Conservation (phyloP, 208 protist species). For the Herpetomonas tarakana region DNA sequence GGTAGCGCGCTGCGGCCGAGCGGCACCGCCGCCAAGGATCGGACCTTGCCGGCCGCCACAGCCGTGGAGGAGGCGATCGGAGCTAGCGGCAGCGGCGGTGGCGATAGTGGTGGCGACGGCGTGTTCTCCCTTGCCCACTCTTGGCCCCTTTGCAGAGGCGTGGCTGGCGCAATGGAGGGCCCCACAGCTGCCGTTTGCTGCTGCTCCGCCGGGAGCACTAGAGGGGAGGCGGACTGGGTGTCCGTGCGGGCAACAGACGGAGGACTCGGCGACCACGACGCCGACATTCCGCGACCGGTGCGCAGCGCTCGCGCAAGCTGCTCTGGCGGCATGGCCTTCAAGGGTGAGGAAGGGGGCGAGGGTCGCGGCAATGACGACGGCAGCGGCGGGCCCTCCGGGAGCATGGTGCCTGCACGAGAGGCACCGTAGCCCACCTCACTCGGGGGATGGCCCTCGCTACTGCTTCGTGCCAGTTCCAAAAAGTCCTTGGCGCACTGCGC, state of each 20-base stretch:
- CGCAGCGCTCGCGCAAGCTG: background rate
- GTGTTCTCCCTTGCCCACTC: background rate
- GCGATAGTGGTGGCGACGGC: background rate
- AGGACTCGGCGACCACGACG: too few relatives aligned
- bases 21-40: background rate
- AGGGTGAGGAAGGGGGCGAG: background rate
- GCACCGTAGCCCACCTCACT: background rate
- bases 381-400: background rate
- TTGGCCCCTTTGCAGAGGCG: too few relatives aligned
- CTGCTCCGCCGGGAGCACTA: background rate
- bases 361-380: too few relatives aligned
- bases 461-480: conserved; percentile 8
- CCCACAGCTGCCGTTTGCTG: background rate
- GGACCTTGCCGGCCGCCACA: background rate
- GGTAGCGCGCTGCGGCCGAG: background rate
- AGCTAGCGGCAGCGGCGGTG: background rate
- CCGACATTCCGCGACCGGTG: too few relatives aligned
- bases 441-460: too few relatives aligned
- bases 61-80: too few relatives aligned
- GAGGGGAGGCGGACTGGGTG: too few relatives aligned
- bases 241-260: too few relatives aligned
- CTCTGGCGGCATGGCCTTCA: background rate
- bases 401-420: background rate
- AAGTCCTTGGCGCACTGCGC: conserved; percentile 16
- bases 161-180: background rate